Evolutionary conservation across 176 grass and related monocot genomes (phyloP).

Genomic region (Juncus inflexus): DNA sequence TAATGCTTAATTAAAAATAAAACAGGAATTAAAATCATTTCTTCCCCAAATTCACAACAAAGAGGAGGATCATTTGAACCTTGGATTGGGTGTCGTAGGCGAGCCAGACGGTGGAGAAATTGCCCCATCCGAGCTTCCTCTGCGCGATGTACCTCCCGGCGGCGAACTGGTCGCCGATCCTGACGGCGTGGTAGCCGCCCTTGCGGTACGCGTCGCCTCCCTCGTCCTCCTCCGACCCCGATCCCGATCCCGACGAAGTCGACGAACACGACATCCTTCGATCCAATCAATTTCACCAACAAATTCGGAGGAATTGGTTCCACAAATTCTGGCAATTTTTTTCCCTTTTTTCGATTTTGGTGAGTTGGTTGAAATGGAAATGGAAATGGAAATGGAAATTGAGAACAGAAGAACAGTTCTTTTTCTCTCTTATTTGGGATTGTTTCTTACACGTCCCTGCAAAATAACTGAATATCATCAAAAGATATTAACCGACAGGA

Average conservation of each 20-base stretch:
- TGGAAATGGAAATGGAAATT: neutral
- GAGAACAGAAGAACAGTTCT: constrained; percentile 20
- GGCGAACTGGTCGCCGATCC: constrained; percentile 70
- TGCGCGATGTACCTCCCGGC: constrained; percentile 76
- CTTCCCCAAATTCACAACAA: too few relatives aligned
- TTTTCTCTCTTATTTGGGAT: constrained; percentile 10
- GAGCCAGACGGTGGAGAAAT: constrained; percentile 98
- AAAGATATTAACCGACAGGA: neutral
- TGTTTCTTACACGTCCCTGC: neutral
- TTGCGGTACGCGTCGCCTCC: constrained; percentile 84
- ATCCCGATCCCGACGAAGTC: constrained; percentile 60
- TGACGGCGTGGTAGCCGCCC: constrained; percentile 91
- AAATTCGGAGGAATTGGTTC: neutral
- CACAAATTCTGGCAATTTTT: constrained; percentile 7
- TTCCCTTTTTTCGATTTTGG: constrained; percentile 8
- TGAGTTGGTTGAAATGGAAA: constrained; percentile 16
- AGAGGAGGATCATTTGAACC: constrained; percentile 19
- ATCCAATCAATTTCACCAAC: constrained; percentile 5
- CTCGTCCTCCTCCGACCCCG: constrained; percentile 81
- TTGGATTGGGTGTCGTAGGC: constrained; percentile 65
- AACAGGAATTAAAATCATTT: too few relatives aligned
- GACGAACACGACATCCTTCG: constrained; percentile 56
- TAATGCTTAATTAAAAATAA: too few relatives aligned
- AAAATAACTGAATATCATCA: constrained; percentile 10
- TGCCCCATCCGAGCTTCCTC: constrained; percentile 92